Evolutionary conservation across 305 asterid species (phyloP).

Genomic region (Plantago coronopus): DNA sequence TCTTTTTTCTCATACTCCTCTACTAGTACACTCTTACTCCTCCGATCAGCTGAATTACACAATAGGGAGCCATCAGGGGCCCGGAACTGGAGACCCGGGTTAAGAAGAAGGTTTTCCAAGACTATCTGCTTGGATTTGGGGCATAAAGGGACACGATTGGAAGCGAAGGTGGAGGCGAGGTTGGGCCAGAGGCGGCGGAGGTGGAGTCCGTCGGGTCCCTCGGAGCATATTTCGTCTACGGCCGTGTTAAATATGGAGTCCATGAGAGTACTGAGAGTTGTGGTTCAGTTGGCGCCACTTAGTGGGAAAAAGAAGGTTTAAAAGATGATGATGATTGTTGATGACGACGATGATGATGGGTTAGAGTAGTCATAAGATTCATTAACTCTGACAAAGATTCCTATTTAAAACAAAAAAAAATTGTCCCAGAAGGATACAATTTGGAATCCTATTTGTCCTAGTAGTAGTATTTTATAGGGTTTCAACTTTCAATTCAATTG

Average conservation of each 20-base stretch:
- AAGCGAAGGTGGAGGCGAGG: constrained; percentile 41
- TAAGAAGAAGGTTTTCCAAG: constrained; percentile 62
- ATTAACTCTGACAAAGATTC: no score
- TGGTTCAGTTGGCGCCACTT: no score
- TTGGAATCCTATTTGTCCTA: no score
- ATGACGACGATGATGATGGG: no score
- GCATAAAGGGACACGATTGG: constrained; percentile 54
- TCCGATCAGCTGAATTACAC: constrained; percentile 25
- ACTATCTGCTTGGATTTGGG: constrained; percentile 62
- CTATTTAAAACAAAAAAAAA: no score
- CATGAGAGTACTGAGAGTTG: no score
- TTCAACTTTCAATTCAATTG: no score
- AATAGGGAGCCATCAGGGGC: constrained; percentile 31
- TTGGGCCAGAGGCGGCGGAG: constrained; percentile 64
- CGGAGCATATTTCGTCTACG: constrained; percentile 73
- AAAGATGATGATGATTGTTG: no score
- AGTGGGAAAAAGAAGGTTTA: no score
- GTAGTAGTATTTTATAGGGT: no score
- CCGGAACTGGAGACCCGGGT: constrained; percentile 57
- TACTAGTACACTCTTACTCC: constrained; percentile 37
- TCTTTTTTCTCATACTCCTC: constrained; percentile 55
- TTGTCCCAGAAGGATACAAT: no score
- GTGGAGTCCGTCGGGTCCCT: constrained; percentile 52
- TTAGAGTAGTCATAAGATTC: no score
- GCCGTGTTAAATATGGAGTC: constrained; percentile 66